Conservation (phyloP, 768 basidiomycete species). For the Amanita polypyramis region DNA sequence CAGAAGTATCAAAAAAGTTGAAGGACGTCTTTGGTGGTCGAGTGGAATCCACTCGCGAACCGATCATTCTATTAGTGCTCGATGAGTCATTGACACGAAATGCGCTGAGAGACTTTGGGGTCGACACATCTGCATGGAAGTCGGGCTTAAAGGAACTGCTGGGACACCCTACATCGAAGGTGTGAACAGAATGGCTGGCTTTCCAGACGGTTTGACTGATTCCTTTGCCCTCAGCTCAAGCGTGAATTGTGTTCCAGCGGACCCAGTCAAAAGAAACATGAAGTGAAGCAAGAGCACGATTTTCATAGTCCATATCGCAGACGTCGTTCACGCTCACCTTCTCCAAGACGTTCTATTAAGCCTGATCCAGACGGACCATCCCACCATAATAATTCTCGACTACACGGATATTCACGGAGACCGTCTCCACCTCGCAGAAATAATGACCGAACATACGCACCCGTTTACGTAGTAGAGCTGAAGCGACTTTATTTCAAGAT, state of each 20-base stretch:
- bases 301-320: not conserved
- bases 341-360: not conserved
- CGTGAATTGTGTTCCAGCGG: not conserved
- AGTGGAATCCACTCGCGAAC: conserved; percentile 12
- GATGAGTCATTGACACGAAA: conserved; percentile 27
- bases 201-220: not conserved
- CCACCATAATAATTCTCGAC: not conserved
- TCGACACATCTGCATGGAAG: conserved; percentile 31
- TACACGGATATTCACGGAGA: not conserved
- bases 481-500: conserved; percentile 26
- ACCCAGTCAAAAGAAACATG: not conserved
- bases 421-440: not conserved
- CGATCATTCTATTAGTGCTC: conserved; percentile 38
- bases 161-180: conserved; percentile 13
- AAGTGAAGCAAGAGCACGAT: not conserved
- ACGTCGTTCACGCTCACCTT: conserved; percentile 16
- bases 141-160: conserved; percentile 26
- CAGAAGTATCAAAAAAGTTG: conserved; percentile 11
- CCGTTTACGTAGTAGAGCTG: conserved; percentile 31
- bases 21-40: conserved; percentile 16
- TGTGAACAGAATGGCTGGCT: not conserved
- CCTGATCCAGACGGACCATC: conserved; percentile 3
- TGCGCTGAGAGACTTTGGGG: conserved; percentile 28
- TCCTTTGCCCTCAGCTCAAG: not conserved
- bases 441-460: conserved; percentile 12